Base-by-base conservation (phyloP, 1,139 yeast species). In the Saccharomyces hybrid region DNA sequence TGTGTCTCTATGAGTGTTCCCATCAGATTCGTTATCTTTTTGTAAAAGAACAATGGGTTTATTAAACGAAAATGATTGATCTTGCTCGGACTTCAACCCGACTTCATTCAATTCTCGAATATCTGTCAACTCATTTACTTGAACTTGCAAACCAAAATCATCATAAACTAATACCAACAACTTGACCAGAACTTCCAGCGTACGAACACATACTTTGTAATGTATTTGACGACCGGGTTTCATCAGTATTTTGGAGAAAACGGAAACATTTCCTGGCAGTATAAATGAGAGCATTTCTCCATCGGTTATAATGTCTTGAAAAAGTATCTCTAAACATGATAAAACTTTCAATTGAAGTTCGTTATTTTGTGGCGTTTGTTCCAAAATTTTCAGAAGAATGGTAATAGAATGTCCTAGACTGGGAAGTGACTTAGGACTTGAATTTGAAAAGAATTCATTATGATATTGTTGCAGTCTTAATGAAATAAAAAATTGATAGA, bases 261-360 rank as follows among this genome's bases (percentile, higher is more conserved):
- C 63, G 0, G 88, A 83, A 0, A 82, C 77, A 20, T 75, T 75
- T 0, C 85, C 86, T 0, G 88, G 88, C 14, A 82, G 65, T 50
- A 83, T 74, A 54, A 75, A 69, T 0, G 86, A 80, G 6, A 81
- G 55, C 2, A 75, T 66, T 53, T 82, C 86, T 2, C 84, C 84
- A 61, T 77, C 77, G n/a, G 65, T 54, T 14, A 67, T 66, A 2
- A 77, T 54, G 5, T 66, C 57, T 23, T 65, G 64, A 54, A 75
- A 75, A 1, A 80, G 59, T 0, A 63, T 57, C 0, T 62, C 54
- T 38, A 82, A 61, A 0, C 79, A 65, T 1, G 63, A 62, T 11
- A 81, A 51, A 1, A 78, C 69, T 11, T 66, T 64, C 0, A 67
- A 44, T 59, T 77, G 80, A 1, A 74, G 61, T 9, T 68, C 68